Percentiles rank a stretch among this genome's conserved stretches.
Evolutionary conservation across 2,329 filamentous ascomycete species (phyloP).

Genomic region (Ascocoryne sarcoides): DNA sequence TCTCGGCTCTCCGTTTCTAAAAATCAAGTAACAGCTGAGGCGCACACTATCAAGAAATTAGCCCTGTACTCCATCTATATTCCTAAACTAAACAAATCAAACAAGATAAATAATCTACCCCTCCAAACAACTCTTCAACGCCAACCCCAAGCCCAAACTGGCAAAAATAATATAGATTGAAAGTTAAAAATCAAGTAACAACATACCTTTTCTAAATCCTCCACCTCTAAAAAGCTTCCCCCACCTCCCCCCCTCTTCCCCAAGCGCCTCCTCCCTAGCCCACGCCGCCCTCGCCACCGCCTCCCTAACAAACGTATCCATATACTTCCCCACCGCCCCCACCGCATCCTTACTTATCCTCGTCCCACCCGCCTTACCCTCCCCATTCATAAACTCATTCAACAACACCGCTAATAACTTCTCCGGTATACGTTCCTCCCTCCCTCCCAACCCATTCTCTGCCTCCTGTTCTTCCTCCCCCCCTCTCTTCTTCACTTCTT

Average conservation of each 20-base stretch:
- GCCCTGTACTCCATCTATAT: too few relatives aligned
- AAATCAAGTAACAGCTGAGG: too few relatives aligned
- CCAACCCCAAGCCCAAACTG: too few relatives aligned
- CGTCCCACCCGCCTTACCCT: slow-evolving; percentile 44
- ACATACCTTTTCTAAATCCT: slow-evolving; percentile 82
- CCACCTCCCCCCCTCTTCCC: slow-evolving; percentile 25
- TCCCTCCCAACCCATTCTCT: background rate
- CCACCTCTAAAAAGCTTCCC: slow-evolving; percentile 67
- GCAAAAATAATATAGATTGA: too few relatives aligned
- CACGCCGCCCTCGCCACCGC: slow-evolving; percentile 71
- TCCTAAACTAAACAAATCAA: too few relatives aligned
- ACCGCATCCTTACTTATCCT: slow-evolving; percentile 72
- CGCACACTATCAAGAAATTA: too few relatives aligned
- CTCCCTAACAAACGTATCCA: slow-evolving; percentile 86
- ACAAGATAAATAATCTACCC: too few relatives aligned
- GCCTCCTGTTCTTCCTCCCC: slow-evolving; percentile 3
- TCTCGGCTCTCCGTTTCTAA: too few relatives aligned
- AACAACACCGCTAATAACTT: slow-evolving; percentile 69
- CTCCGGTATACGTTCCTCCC: slow-evolving; percentile 47
- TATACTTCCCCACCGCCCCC: slow-evolving; percentile 68
- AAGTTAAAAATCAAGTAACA: slow-evolving; percentile 83
- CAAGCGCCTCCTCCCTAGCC: slow-evolving; percentile 48
- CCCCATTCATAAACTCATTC: slow-evolving; percentile 66
- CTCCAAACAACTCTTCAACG: too few relatives aligned
- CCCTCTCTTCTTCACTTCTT: slow-evolving; percentile 1